Evolutionary conservation across 345 rosid genomes (phyloP).

Genomic region (Conringia planisiliqua): DNA sequence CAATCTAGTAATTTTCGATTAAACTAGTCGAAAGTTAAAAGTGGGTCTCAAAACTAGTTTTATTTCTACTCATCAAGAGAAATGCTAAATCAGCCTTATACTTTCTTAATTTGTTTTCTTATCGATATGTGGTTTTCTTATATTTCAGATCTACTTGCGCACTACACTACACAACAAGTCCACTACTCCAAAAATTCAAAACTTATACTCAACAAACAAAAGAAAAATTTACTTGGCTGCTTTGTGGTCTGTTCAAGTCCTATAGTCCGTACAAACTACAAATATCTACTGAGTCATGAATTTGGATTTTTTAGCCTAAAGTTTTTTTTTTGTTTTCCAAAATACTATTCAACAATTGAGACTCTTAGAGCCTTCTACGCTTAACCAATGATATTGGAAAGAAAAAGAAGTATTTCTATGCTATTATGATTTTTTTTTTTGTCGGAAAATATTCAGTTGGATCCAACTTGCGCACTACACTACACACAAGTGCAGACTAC

Average conservation of each 20-base stretch:
- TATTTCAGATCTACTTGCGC: too few relatives aligned
- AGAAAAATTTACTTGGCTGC: background rate
- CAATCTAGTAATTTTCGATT: fast-evolving
- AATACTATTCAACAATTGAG: background rate
- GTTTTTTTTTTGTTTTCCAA: too few relatives aligned
- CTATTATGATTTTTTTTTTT: background rate
- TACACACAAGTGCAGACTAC: background rate
- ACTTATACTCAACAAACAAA: background rate
- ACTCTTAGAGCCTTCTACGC: background rate
- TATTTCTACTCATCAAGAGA: background rate
- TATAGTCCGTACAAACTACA: background rate
- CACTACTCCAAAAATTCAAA: background rate
- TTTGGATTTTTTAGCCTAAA: background rate
- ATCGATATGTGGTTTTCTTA: background rate
- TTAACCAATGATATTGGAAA: background rate
- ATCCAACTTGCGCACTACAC: background rate
- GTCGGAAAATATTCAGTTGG: background rate
- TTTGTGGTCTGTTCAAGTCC: background rate
- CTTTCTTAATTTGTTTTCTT: too few relatives aligned
- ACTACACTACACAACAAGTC: too few relatives aligned
- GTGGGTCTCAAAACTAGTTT: background rate
- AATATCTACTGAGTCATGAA: background rate
- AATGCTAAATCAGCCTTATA: background rate
- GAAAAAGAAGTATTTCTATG: background rate
- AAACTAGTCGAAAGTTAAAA: background rate